Evolutionary conservation across 768 basidiomycete genomes (phyloP), one percentile per base, ranked within the genome.

Genomic region (Hygrophoropsis aurantiaca): DNA sequence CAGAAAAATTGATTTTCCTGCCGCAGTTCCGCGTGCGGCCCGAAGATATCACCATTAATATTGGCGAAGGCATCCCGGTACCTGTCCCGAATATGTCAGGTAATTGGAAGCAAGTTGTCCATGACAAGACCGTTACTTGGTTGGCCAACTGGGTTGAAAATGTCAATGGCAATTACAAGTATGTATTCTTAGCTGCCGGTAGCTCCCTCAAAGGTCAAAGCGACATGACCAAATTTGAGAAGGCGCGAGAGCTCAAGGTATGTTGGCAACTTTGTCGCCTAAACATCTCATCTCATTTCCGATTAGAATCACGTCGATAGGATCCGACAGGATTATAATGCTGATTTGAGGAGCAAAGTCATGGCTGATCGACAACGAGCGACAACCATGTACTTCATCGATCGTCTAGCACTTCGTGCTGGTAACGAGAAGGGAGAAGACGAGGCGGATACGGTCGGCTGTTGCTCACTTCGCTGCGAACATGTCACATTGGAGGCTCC

Each of bases 361-460:
- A 98, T 93, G 89, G 88, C 85, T 9, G 87, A 91, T 54, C 85
- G 97, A 26, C 95, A 98, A 68, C 85, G 95, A 20, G 97, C 97
- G n/a, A 98, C 95, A 1, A 90, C 97, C 13, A 90, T 99, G 86
- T 99, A 99, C 67, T 92, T 99, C 71, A 98, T 99, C 59, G 97
- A 99, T 69, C 83, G 84, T 60, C 79, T 97, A 27, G 97, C 97
- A 27, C 87, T 99, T 65, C 90, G 97, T 78, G 94, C 94, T 39
- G 97, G 97, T 54, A 98, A 98, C 69, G 97, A 99, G 73, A 99
- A 99, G 69, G 97, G 95, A 36, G 97, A 97, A 59, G 97, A 99
- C 56, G 97, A 98, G 68, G 97, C 97, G 1, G 97, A 99, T 64
- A 99, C 97, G 0, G 94, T 98, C 46, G 97, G 97, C 63, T 98